Evolutionary conservation across 176 grass and related monocot species (phyloP).

Genomic region (Zoysia japonica): DNA sequence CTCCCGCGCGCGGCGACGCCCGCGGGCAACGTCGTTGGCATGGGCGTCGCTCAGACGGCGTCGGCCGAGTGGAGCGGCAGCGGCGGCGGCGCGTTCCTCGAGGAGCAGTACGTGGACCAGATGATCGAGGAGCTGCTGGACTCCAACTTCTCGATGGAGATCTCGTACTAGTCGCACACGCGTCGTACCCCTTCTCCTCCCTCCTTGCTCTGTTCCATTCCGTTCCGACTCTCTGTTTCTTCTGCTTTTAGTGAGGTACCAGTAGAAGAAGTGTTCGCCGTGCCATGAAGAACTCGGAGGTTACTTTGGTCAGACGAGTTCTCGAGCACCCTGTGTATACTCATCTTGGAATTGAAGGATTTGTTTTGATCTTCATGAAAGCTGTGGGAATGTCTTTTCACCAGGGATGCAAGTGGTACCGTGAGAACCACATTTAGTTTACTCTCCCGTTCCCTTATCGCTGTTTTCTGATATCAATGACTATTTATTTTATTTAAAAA

Average conservation of each 20-base stretch:
- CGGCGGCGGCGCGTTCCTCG: conserved; percentile 52
- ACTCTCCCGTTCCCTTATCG: too few species aligned
- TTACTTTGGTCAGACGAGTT: conserved; percentile 38
- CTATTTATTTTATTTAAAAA: too few species aligned
- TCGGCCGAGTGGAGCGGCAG: background rate
- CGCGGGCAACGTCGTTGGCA: conserved; percentile 1
- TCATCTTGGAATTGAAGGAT: too few species aligned
- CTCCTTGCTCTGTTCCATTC: background rate
- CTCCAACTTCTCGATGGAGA: conserved; percentile 93
- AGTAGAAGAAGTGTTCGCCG: background rate
- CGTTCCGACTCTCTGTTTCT: conserved; percentile 1
- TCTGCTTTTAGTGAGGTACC: conserved; percentile 20
- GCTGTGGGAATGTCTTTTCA: too few species aligned
- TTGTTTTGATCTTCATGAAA: too few species aligned
- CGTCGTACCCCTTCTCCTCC: background rate
- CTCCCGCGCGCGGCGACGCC: background rate
- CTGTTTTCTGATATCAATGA: too few species aligned
- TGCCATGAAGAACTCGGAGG: conserved; percentile 42
- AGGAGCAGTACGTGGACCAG: conserved; percentile 91
- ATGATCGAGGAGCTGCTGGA: conserved; percentile 98
- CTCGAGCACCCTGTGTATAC: conserved; percentile 45
- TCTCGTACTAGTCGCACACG: conserved; percentile 50
- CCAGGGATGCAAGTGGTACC: too few species aligned
- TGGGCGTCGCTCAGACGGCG: background rate
- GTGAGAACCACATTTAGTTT: too few species aligned